Base-by-base conservation (phyloP, 768 basidiomycete species). In the Pulveroboletus sp. region DNA sequence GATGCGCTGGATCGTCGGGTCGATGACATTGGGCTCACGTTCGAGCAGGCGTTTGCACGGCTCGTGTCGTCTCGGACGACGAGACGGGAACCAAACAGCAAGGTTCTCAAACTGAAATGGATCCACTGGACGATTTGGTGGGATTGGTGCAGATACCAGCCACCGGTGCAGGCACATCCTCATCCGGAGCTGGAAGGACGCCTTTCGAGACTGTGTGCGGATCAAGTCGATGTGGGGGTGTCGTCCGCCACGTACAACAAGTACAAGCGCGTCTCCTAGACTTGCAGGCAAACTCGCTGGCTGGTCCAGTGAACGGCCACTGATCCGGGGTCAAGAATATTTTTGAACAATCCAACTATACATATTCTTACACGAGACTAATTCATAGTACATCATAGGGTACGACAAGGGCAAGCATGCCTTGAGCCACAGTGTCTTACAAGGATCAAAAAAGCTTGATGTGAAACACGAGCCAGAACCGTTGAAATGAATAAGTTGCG, bases 121-220 rank as follows among this genome's bases (percentile, higher is more conserved):
- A 65, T 66, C 38, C 64, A 66, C 36, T 66, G 64, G 64, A 66
- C 64, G 52, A 55, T 66, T 5, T 66, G 64, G 64, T 66, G 64
- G 64, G 52, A 48, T 3, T 66, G 64, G 64, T 58, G 54, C 28
- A 36, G 60, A 47, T 52, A 56, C 38, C 47, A 62, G 32, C n/a
- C 56, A 3, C 47, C 64, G 0, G 40, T 60, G 18, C 58, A 59
- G 39, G 33, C 49, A 12, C 60, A 58, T 8, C 62, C 62, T 3
- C 15, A 51, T n/a, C 58, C 58, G 5, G 57, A 62, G 33, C 52
- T 66, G 50, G 64, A 66, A 55, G 41, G 18, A 17, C 64, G 58
- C 2, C 57, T 66, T 8, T 47, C 27, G 38, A 50, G 17, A 36
- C 8, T 67, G 35, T 67, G 65, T 31, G 57, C 55, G 6, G 54